Evolutionary conservation across 2,329 filamentous ascomycete species (phyloP).

Genomic region (Neonectria ditissima): DNA sequence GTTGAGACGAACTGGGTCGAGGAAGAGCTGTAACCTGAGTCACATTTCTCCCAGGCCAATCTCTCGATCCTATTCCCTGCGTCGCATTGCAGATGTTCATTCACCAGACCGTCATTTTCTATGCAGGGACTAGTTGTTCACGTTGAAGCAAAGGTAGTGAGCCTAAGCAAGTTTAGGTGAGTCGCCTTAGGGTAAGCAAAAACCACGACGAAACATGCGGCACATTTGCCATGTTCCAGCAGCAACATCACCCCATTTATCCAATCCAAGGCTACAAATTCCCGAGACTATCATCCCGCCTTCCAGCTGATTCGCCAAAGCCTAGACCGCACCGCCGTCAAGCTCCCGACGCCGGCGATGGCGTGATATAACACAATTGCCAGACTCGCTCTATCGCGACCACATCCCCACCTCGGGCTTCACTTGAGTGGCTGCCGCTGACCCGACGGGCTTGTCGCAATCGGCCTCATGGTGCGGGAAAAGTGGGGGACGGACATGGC

Average conservation of each 20-base stretch:
- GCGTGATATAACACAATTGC: conserved; percentile 22
- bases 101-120: too few species aligned
- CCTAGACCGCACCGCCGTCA: background rate
- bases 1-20: too few species aligned
- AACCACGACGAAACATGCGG: too few species aligned
- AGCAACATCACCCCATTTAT: background rate
- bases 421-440: conserved; percentile 18
- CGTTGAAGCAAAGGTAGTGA: too few species aligned
- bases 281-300: background rate
- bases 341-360: conserved; percentile 22
- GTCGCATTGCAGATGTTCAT: too few species aligned
- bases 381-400: conserved; percentile 3
- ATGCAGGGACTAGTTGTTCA: too few species aligned
- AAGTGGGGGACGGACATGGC: conserved; percentile 7
- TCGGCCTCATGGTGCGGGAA: background rate
- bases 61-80: too few species aligned
- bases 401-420: background rate
- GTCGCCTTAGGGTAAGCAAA: too few species aligned
- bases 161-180: too few species aligned
- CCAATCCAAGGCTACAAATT: background rate
- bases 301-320: background rate
- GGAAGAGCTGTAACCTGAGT: too few species aligned
- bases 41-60: too few species aligned
- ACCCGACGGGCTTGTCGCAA: conserved; percentile 1
- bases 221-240: too few species aligned